Evolutionary conservation across 2,329 filamentous ascomycete species (phyloP), one percentile per base, ranked within the genome.

Genomic region (Trichophyton benhamiae): DNA sequence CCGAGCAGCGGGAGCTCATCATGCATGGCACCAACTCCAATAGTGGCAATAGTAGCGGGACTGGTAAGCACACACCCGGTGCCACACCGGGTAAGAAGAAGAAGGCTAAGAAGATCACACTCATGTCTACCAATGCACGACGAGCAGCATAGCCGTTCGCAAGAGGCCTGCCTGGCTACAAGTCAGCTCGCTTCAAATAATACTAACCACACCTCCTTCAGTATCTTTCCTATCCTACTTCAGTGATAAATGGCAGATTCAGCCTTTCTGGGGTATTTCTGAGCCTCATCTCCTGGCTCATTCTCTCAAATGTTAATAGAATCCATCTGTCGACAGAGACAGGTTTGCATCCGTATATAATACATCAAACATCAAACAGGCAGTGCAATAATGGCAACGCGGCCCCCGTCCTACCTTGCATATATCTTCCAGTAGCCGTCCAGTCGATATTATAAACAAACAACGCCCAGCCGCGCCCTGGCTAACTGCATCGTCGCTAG

Each of bases 101-200:
- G 75, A 86, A 86, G 72, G 80, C 79, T 49, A 85, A 84, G 75
- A 86, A 86, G 74, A 87, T 87, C 61, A 87, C 83, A 8, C 70
- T 87, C 63, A 86, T 87, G 84, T 85, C 83, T 63, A 87, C 84
- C 30, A 84, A 82, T 67, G 82, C 79, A 49, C 75, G 82, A 65
- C 75, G 82, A 68, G 82, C 81, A 30, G 82, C 82, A 61, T 82
- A 70, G 74, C 25, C 17, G 4, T 33, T 13, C 11, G 22, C 8
- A 20, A 5, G 9, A 22, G 22, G 48, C 20, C 44, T 8, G 48
- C 20, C 44, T 8, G 20, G 6, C 44, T n/a, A 30, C 15, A 0
- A 3, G 42, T 15, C 17, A 22, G 20, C 3, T 11, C 44, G n/a
- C 8, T 22, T 48, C 20, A 17, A 17, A 48, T 25, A 25, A 48